A percentile compares a stretch with the other conserved stretches of the same genome.
Evolutionary conservation across 2,329 filamentous ascomycete genomes (phyloP).

Genomic region (Hypoxylon sp.): DNA sequence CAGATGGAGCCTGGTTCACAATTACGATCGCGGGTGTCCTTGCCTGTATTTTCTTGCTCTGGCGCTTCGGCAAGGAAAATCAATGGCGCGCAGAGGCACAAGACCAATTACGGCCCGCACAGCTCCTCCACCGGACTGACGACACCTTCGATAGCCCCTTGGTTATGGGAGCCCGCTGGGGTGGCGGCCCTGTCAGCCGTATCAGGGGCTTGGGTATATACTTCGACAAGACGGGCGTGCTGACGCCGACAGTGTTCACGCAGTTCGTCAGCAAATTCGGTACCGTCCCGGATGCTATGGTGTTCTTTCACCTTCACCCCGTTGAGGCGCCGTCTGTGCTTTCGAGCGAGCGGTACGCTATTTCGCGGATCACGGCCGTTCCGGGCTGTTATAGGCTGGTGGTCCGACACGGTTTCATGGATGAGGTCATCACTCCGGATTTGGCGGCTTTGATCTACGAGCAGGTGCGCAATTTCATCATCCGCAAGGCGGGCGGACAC

Average conservation of each 20-base stretch:
- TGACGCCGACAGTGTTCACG: conserved; percentile 75
- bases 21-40: conserved; percentile 73
- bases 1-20: conserved; percentile 84
- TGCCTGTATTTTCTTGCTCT: conserved; percentile 76
- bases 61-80: conserved; percentile 83
- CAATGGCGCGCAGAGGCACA: conserved; percentile 79
- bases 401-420: conserved; percentile 79
- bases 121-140: conserved; percentile 50
- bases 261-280: conserved; percentile 81
- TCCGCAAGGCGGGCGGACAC: conserved; percentile 49
- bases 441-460: conserved; percentile 71
- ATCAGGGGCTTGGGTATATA: conserved; percentile 76
- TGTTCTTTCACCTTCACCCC: conserved; percentile 80
- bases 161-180: conserved; percentile 56
- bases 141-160: conserved; percentile 48
- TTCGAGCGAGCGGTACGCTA: conserved; percentile 61
- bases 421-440: conserved; percentile 75
- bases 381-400: conserved; percentile 77
- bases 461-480: conserved; percentile 67
- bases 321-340: conserved; percentile 70
- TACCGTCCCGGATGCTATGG: conserved; percentile 74
- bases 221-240: conserved; percentile 80
- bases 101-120: conserved; percentile 67
- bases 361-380: conserved; percentile 60
- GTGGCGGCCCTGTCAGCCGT: conserved; percentile 59